These are phyloP conservation scores for Backusella morwellensis DNA, from an alignment of 192 early-diverging fungal genomes.

Conservation along the genomic window DNA sequence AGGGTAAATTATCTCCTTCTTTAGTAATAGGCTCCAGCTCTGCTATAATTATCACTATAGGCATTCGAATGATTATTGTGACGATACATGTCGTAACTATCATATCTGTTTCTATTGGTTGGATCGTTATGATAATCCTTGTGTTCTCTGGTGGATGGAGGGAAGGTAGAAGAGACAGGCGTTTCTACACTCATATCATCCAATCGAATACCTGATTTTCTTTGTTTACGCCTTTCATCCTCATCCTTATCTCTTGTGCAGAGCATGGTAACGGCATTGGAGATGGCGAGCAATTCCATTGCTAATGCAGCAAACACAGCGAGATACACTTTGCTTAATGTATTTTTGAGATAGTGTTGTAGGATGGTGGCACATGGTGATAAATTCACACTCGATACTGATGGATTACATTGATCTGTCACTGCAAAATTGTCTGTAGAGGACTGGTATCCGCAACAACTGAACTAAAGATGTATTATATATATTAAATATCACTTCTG, in stretches of 20 bases:
- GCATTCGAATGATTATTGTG: neutral
- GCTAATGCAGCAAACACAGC: constrained; percentile 26
- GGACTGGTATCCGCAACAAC: constrained; percentile 27
- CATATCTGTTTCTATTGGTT: neutral
- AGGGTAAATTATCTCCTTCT: neutral
- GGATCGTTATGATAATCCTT: neutral
- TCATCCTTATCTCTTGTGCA: constrained; percentile 20
- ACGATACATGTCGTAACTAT: neutral
- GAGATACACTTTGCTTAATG: constrained; percentile 29
- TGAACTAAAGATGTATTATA: constrained; percentile 14
- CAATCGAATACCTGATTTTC: constrained; percentile 30
- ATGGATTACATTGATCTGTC: constrained; percentile 12
- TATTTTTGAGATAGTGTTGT: neutral
- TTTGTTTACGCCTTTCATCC: constrained; percentile 18
- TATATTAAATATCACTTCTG: neutral
- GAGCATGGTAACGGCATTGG: constrained; percentile 27
- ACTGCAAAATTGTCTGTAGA: constrained; percentile 15
- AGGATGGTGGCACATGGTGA: constrained; percentile 12
- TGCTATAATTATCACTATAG: neutral
- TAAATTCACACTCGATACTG: neutral
- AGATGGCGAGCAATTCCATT: constrained; percentile 19
- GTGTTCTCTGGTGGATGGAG: neutral
- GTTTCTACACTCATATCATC: constrained; percentile 26
- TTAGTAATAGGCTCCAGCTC: neutral
- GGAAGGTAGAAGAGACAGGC: constrained; percentile 11